These are phyloP conservation scores for Colletotrichum costaricense DNA, from an alignment of 2,329 filamentous ascomycete species.

Conservation along the genomic window DNA sequence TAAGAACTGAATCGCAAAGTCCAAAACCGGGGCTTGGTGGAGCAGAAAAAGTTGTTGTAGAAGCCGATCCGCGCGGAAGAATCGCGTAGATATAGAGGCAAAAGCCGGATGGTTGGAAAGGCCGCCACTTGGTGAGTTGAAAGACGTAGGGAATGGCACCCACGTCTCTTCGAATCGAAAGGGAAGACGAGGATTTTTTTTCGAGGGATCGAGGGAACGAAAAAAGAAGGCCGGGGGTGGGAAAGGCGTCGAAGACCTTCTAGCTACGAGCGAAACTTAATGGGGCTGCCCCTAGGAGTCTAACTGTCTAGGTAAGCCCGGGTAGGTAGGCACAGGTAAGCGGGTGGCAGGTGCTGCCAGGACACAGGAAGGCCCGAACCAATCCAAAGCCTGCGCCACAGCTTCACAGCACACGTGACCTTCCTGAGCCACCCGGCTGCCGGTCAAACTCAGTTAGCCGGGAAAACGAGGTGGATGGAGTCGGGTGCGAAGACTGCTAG, in stretches of 20 bases:
- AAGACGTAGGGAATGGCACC: slow-evolving; percentile 24
- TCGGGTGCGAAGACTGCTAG: slow-evolving; percentile 37
- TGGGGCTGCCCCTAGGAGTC: slow-evolving; percentile 14
- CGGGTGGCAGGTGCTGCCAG: not conserved
- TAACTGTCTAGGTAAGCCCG: not conserved
- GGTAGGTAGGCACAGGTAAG: not conserved
- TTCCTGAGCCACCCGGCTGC: slow-evolving; percentile 10
- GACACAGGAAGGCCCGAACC: not conserved
- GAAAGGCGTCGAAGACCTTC: slow-evolving; percentile 24
- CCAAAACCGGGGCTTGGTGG: slow-evolving; percentile 35
- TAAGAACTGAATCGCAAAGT: slow-evolving; percentile 35
- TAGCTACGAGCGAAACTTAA: slow-evolving; percentile 25
- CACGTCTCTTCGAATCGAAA: slow-evolving; percentile 28
- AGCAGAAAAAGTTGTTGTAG: slow-evolving; percentile 35
- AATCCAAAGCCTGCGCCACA: slow-evolving; percentile 1
- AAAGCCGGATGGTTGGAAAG: slow-evolving; percentile 25
- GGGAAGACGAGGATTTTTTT: slow-evolving; percentile 13
- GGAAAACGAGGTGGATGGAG: slow-evolving; percentile 44
- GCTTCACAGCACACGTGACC: not conserved
- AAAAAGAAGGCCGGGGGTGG: slow-evolving; percentile 11
- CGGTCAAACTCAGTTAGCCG: slow-evolving; percentile 48
- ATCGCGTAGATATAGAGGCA: slow-evolving; percentile 35
- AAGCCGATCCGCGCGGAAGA: slow-evolving; percentile 31
- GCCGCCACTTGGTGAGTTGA: slow-evolving; percentile 19
- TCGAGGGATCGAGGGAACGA: slow-evolving; percentile 33